These are phyloP conservation scores for Calonectria naviculata DNA, from an alignment of 2,329 filamentous ascomycete genomes.

Conservation along the genomic window DNA sequence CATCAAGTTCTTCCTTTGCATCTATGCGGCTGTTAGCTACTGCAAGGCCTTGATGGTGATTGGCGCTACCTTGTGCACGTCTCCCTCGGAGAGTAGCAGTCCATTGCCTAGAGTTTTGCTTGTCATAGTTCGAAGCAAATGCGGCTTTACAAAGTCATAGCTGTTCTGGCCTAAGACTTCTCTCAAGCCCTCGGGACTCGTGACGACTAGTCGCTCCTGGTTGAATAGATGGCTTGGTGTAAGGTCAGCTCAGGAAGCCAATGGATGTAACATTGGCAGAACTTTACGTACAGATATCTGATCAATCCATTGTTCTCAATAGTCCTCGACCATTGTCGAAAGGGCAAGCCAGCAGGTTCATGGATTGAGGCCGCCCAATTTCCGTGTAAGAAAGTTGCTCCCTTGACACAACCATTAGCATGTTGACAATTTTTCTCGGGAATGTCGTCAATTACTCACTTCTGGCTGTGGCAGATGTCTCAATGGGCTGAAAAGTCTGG, in stretches of 20 bases:
- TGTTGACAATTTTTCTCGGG: neutral
- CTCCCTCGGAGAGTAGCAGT: slow-evolving; percentile 17
- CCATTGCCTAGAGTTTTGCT: slow-evolving; percentile 29
- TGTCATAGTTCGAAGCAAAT: slow-evolving; percentile 27
- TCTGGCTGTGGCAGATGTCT: slow-evolving; percentile 19
- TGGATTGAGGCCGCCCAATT: slow-evolving; percentile 31
- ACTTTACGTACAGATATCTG: slow-evolving; percentile 16
- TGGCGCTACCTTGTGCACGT: slow-evolving; percentile 23
- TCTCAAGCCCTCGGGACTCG: slow-evolving; percentile 24
- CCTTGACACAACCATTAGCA: slow-evolving; percentile 1
- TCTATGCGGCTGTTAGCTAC: neutral
- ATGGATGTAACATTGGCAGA: accelerated
- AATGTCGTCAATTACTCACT: accelerated
- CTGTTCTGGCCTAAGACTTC: slow-evolving; percentile 27
- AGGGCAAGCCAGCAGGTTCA: slow-evolving; percentile 27
- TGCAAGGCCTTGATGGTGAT: neutral
- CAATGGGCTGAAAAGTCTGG: slow-evolving; percentile 19
- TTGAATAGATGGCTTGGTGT: slow-evolving; percentile 23
- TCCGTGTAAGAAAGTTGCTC: slow-evolving; percentile 20
- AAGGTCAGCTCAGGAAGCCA: neutral
- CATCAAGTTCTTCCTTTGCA: slow-evolving; percentile 33
- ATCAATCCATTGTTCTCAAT: slow-evolving; percentile 32
- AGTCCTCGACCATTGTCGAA: slow-evolving; percentile 27
- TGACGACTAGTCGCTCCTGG: slow-evolving; percentile 25
- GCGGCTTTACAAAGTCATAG: slow-evolving; percentile 30